Evolutionary conservation across 2,329 filamentous ascomycete species (phyloP).

Genomic region (Colletotrichum abscissum): DNA sequence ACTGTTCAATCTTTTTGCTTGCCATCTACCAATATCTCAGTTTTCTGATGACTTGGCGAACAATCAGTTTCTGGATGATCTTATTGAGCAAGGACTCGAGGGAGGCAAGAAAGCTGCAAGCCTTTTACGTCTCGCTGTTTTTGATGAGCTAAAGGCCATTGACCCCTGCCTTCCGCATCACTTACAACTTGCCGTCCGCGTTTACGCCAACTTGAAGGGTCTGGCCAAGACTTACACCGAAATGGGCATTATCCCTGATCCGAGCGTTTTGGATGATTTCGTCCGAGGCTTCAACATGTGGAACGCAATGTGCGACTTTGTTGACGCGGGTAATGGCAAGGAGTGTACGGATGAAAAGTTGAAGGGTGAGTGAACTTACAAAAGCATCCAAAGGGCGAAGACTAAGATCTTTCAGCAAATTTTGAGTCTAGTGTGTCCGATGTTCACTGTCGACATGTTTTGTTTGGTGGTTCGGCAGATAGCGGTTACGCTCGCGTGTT

Average conservation of each 20-base stretch:
- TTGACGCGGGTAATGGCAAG: constrained; percentile 55
- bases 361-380: constrained; percentile 43
- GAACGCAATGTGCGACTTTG: constrained; percentile 48
- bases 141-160: constrained; percentile 39
- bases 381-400: too few species aligned
- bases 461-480: constrained; percentile 55
- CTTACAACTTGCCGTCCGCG: constrained; percentile 45
- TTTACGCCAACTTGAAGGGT: constrained; percentile 52
- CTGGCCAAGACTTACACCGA: constrained; percentile 48
- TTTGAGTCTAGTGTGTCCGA: constrained; percentile 47
- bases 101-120: constrained; percentile 45
- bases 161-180: constrained; percentile 37
- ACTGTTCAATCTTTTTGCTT: neutral
- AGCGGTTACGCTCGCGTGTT: constrained; percentile 55
- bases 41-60: neutral
- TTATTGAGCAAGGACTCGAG: constrained; percentile 43
- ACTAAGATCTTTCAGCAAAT: constrained; percentile 39
- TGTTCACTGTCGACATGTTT: constrained; percentile 51
- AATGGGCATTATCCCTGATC: constrained; percentile 40
- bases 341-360: constrained; percentile 55
- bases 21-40: too few species aligned
- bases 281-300: constrained; percentile 55
- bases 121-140: constrained; percentile 41
- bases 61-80: constrained; percentile 45
- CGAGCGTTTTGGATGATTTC: constrained; percentile 45